Base-by-base conservation (phyloP, 106 monocot species). In the Dendrobium huoshanense region DNA sequence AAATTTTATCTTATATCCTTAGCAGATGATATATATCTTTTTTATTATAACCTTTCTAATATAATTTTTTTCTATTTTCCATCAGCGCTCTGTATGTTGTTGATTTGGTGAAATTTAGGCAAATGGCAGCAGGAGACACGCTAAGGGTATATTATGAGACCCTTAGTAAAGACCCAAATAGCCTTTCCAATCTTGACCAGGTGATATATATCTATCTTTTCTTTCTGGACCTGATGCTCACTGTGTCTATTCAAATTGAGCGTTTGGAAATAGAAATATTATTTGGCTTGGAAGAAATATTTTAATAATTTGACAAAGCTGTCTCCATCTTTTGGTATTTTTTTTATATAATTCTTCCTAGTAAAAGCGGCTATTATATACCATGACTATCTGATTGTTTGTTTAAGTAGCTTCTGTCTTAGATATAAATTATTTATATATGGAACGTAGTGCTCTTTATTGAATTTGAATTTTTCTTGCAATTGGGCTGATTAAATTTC, bases 161-260 rank as follows among this genome's bases (percentile, higher is more conserved):
- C 73, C 94, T 99, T 44, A 99, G 98, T 86, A 99, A 99, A 77
- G 98, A 99, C 55, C 95, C 98, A 19, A 99, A 99, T 77, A 99
- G 98, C 85, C 92, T 99, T 55, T 92, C 98, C 72, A 99, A 99
- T 88, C 98, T 99, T 82, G 98, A 99, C 86, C 98, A 99, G 95
- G 98, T 88, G 85, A 85, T 48, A 19, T 79, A 45, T 56, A 27
- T 77, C 64, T 22, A 42, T 43, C 9, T 48, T 24, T 51, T 61
- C 40, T 47, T 37, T 80, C 4, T 77, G 5, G 5, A 76, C 29
- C 41, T 65, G n/a, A 65, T 22, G 22, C 64, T 22, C 64, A 65
- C 24, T 25, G 27, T 7, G 64, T 25, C 24, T 65, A 24, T 22
- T n/a, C 64, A 65, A 65, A 65, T 65, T 65, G 64, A 65, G 24